A percentile compares a stretch with the other conserved stretches of the same genome.
These are phyloP conservation scores for Ophiostoma perfectum DNA, from an alignment of 2,329 filamentous ascomycete species.

Conservation along the genomic window DNA sequence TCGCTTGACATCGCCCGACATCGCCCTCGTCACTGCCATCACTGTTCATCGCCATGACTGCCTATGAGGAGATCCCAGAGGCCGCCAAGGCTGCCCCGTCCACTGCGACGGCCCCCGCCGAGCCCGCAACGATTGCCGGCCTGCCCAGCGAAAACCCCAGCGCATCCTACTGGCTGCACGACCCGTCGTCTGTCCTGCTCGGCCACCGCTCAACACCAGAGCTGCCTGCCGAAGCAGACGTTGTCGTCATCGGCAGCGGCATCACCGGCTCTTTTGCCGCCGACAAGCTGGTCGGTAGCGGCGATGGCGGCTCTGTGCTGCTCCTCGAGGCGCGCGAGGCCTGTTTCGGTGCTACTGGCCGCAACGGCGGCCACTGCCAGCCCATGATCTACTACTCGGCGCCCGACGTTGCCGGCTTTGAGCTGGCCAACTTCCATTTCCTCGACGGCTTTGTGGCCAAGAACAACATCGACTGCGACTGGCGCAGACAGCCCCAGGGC, in stretches of 20 bases:
- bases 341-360: slow-evolving; percentile 74
- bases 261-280: slow-evolving; percentile 71
- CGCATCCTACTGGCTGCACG: slow-evolving; percentile 66
- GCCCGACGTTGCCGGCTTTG: slow-evolving; percentile 63
- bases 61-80: slow-evolving; percentile 26
- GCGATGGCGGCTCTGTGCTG: slow-evolving; percentile 50
- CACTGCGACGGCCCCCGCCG: slow-evolving; percentile 23
- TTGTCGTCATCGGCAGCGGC: slow-evolving; percentile 68
- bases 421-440: slow-evolving; percentile 61
- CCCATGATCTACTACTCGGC: slow-evolving; percentile 58
- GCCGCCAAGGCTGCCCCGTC: background rate
- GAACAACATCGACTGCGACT: slow-evolving; percentile 63
- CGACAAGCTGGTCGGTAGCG: slow-evolving; percentile 47
- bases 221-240: slow-evolving; percentile 58
- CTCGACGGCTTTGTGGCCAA: slow-evolving; percentile 53
- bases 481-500: slow-evolving; percentile 46
- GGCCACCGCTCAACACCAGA: slow-evolving; percentile 62
- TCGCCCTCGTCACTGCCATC: too few species aligned
- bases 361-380: slow-evolving; percentile 71
- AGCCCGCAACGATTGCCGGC: slow-evolving; percentile 34
- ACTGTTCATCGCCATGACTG: slow-evolving; percentile 24
- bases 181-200: slow-evolving; percentile 58
- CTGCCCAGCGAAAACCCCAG: slow-evolving; percentile 59
- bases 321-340: slow-evolving; percentile 74
- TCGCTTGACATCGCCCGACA: too few species aligned